Evolutionary conservation across 805 yeast genomes (phyloP), one percentile per base, ranked within the genome.

Genomic region (Saccharomycopsis fibuligera): DNA sequence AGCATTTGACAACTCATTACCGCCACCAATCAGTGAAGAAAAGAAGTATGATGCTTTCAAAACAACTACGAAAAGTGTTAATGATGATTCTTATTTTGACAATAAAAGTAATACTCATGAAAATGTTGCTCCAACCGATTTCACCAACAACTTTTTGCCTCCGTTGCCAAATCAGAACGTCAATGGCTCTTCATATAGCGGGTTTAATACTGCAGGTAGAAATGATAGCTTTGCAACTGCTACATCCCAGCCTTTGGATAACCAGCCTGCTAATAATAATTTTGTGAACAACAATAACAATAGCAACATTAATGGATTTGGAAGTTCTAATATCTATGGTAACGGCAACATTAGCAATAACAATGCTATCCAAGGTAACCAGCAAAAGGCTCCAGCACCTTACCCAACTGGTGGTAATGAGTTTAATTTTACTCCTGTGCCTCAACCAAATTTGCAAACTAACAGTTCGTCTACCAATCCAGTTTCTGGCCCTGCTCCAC

Each of bases 41-140:
- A 39, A 45, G 21, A 19, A 40, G 17, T 24, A 31, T 29, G 47
- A 21, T 17, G 37, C 37, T 12, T 41, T 36, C 35, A 29, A 35
- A 17, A 42, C 38, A 3, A 47, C 41, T n/a, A 35, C 41, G 1
- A 36, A 35, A 35, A 12, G 37, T 14, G 48, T 45, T 21, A 30
- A 38, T 31, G 43, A 36, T 43, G 51, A 48, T 27, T 37, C 43
- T 2, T 44, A 31, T 19, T 48, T 30, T 35, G 46, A 41, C 6
- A 44, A 45, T 22, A 48, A 40, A 23, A 45, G 49, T 22, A 25
- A 25, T 23, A 36, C 39, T 25, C 51, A 48, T 14, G 47, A 45
- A 5, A 55, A 54, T 5, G 58, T 54, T 17, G 53, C 42, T 3
- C 52, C 46, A 14, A 41, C 47, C 8, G 54, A 44, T 6, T 47